Percentiles rank a stretch among this genome's conserved stretches.
Evolutionary conservation across 2,329 filamentous ascomycete species (phyloP).

Genomic region (Fusarium palustre): DNA sequence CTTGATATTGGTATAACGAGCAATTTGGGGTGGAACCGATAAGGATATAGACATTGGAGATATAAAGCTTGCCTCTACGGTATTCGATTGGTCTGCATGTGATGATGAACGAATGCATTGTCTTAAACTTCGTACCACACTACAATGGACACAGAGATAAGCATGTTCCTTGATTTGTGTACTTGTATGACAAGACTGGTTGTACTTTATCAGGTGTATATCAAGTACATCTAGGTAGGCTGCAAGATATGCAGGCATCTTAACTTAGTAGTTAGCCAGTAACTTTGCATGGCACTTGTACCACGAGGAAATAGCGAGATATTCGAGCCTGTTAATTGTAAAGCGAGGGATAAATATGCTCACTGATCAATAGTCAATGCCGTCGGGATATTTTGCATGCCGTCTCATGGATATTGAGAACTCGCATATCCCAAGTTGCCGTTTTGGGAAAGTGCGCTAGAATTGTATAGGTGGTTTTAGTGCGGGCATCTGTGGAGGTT

Average conservation of each 20-base stretch:
- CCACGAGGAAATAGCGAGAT: background rate
- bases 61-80: too few species aligned
- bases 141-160: background rate
- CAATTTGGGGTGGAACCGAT: too few species aligned
- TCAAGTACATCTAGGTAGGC: too few species aligned
- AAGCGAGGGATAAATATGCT: background rate
- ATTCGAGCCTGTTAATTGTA: background rate
- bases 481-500: background rate
- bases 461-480: background rate
- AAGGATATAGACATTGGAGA: too few species aligned
- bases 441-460: conserved; percentile 1
- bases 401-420: background rate
- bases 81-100: background rate
- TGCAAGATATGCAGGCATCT: too few species aligned
- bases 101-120: background rate
- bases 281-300: background rate
- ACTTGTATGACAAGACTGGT: background rate
- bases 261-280: too few species aligned
- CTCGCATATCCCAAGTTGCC: background rate
- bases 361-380: background rate
- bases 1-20: background rate
- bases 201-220: background rate
- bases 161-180: background rate
- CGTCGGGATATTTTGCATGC: background rate
- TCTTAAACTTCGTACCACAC: background rate